Conservation (phyloP, 2,329 filamentous ascomycete genomes). For the Aspergillus thermomutatus region DNA sequence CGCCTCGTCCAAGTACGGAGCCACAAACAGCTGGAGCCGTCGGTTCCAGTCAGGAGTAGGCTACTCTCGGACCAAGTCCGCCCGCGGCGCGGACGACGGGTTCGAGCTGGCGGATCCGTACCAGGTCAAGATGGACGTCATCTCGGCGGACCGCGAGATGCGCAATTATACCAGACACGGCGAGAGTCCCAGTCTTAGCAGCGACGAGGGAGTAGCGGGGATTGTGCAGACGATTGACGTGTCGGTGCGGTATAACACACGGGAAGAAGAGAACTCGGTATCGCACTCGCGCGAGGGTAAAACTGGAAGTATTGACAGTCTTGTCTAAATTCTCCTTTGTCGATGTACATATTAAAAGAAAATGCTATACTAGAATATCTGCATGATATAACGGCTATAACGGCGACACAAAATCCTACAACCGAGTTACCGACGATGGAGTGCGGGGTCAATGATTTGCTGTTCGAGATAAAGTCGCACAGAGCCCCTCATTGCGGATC, state of each 20-base stretch:
- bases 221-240: slow-evolving; percentile 21
- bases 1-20: slow-evolving; percentile 10
- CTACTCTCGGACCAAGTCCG: slow-evolving; percentile 8
- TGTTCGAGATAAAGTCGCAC: background rate
- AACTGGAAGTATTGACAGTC: slow-evolving; percentile 14
- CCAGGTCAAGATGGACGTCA: slow-evolving; percentile 1
- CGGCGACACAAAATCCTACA: background rate
- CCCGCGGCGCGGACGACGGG: slow-evolving; percentile 3
- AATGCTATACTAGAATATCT: background rate
- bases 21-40: slow-evolving; percentile 1
- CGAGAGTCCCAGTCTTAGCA: slow-evolving; percentile 13
- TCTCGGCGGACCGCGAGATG: slow-evolving; percentile 8
- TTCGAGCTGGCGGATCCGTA: slow-evolving; percentile 20
- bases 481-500: background rate
- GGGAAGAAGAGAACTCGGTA: no score
- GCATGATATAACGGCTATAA: background rate
- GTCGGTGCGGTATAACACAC: slow-evolving; percentile 13
- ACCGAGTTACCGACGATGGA: slow-evolving; percentile 18
- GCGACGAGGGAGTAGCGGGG: slow-evolving; percentile 11
- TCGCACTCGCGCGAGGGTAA: slow-evolving; percentile 4
- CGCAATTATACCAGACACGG: slow-evolving; percentile 15
- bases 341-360: no score
- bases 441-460: slow-evolving; percentile 8
- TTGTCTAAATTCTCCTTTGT: slow-evolving; percentile 9
- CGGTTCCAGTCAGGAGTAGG: background rate